Evolutionary conservation across 805 yeast species (phyloP), one percentile per base, ranked within the genome.

Genomic region (Jamesozyma lodderae): DNA sequence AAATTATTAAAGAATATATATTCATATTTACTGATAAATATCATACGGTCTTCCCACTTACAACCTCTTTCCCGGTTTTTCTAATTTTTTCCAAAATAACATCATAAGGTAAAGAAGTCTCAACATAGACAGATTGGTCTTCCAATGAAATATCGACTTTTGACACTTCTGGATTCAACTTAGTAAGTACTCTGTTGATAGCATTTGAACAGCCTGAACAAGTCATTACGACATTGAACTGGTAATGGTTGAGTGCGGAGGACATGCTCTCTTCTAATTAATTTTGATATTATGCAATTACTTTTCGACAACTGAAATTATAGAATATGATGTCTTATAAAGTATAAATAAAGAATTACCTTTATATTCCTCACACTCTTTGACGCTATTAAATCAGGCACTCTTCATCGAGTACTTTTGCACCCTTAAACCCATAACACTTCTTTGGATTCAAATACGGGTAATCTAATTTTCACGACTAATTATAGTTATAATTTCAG

Each of bases 181-280:
- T 76, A 31, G 67, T 69, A 40, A 87, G 70, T 1, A 78, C 96
- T 52, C 83, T 75, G 60, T 77, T 75, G 35, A 90, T 83, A 6
- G 97, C 96, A 41, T 72, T 75, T 17, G 94, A 81, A 63, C 98
- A 90, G 14, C 95, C 82, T 55, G 81, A 72, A 56, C 96, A 88
- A 38, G 83, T 53, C 96, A 87, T 87, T 32, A 79, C 68, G 41
- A 88, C 96, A 44, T 86, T 73, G 59, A 75, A 87, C 49, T 79
- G 81, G 62, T 82, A 85, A 52, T 81, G 75, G 58, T 78, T 77
- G 10, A 13, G 20, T 3, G 22, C 4, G 18, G 18, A 11, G 15
- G 38, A 22, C 38, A 35, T 29, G 11, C 29, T 26, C 6, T 5
- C 6, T n/a, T 26, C 6, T 26, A 13, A n/a, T n/a, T n/a, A n/a